Percentiles rank a stretch among this genome's conserved stretches.
Evolutionary conservation across 2,329 filamentous ascomycete species (phyloP).

Genomic region (Fusarium chlamydosporum): DNA sequence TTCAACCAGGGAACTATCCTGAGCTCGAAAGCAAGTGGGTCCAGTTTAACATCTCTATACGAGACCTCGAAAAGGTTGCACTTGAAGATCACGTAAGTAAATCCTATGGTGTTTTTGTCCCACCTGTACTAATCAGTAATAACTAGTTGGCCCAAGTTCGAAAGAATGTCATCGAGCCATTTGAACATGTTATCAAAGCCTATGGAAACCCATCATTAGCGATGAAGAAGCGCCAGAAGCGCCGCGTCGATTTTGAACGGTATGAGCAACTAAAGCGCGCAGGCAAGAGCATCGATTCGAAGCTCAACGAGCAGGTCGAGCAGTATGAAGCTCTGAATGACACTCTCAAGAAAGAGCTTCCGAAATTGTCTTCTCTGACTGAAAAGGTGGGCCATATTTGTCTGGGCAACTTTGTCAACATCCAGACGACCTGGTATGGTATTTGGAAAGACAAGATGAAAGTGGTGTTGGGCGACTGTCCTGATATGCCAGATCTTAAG

Average conservation of each 20-base stretch:
- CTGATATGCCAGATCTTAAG: slow-evolving; percentile 74
- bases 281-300: slow-evolving; percentile 89
- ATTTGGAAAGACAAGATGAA: slow-evolving; percentile 88
- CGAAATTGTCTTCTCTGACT: slow-evolving; percentile 84
- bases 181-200: slow-evolving; percentile 81
- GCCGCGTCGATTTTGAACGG: slow-evolving; percentile 89
- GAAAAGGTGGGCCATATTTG: slow-evolving; percentile 87
- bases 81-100: slow-evolving; percentile 84
- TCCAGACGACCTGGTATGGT: slow-evolving; percentile 86
- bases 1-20: slow-evolving; percentile 78
- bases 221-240: slow-evolving; percentile 95
- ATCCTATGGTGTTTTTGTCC: neutral
- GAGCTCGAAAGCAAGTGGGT: slow-evolving; percentile 96
- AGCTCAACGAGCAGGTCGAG: slow-evolving; percentile 85
- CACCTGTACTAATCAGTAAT: slow-evolving; percentile 18
- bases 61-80: slow-evolving; percentile 85
- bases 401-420: slow-evolving; percentile 84
- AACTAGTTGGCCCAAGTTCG: slow-evolving; percentile 78
- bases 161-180: slow-evolving; percentile 87
- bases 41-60: slow-evolving; percentile 87
- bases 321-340: slow-evolving; percentile 94
- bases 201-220: slow-evolving; percentile 88
- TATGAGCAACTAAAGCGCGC: slow-evolving; percentile 81
- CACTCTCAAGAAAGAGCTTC: slow-evolving; percentile 91
- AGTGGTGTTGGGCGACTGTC: slow-evolving; percentile 75